Base-by-base conservation (phyloP, 257 asterid genomes). In the Striga asiatica region DNA sequence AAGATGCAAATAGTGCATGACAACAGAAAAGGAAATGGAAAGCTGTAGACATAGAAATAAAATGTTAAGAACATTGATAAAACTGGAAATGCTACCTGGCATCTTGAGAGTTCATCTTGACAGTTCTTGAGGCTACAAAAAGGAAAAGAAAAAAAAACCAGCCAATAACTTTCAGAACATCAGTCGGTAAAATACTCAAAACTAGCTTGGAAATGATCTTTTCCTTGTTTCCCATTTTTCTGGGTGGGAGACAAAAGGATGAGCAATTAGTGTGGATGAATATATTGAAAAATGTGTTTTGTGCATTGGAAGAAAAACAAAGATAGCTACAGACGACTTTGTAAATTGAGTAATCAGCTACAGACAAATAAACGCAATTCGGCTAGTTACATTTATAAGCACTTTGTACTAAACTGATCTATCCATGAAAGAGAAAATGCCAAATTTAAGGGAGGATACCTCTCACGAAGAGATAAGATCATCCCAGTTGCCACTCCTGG, bases 391-490 rank as follows among this genome's bases (percentile, higher is more conserved):
- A 46, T n/a, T 32, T 16, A 22, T 2, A 13, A 6, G 50, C 27
- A 25, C 23, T 16, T 21, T 22, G 35, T 22, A 38, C 14, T 38
- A 38, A 21, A 5, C 1, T 2, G 32, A 49, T 19, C 6, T 6
- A 45, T 45, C 28, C 35, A 11, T 18, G 28, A 16, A 32, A 16
- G 7, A 50, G 18, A n/a, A 41, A 60, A 17, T 17, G 29, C 12
- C 18, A 29, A 49, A 57, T 41, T 16, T 7, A 38, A 57, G 22
- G 58, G 60, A 58, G 31, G 49, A 42, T 59, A 88, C 97, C 94
- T 88, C 77, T 85, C 94, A 21, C 97, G 94, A 71, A 85, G 95
- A 64, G 95, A 80, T 74, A 85, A 75, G 62, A 88, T 88, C 84
- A 81, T 88, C 71, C 95, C 95, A 2, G 97, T 85, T 25, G 95